These are phyloP conservation scores for Xylogone sp. DNA, from an alignment of 2,329 filamentous ascomycete genomes.

Conservation along the genomic window DNA sequence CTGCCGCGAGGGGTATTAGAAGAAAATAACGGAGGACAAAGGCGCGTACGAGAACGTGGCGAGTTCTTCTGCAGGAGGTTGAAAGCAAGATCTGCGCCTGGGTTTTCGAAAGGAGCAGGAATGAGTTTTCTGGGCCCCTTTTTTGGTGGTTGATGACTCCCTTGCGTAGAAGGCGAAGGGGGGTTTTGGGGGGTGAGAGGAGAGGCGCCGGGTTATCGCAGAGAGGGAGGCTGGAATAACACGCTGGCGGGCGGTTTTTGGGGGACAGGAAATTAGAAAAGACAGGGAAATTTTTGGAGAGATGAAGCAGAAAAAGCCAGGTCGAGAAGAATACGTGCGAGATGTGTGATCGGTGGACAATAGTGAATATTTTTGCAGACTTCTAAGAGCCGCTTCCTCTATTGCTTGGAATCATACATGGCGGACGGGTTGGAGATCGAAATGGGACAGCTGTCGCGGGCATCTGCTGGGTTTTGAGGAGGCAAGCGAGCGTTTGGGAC, in stretches of 20 bases:
- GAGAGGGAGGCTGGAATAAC: slow-evolving; percentile 2
- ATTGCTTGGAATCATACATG: slow-evolving; percentile 25
- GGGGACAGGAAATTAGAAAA: slow-evolving; percentile 5
- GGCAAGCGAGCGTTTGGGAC: slow-evolving; percentile 7
- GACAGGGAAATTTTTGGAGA: not conserved
- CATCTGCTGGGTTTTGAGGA: slow-evolving; percentile 13
- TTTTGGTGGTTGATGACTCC: slow-evolving; percentile 11
- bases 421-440: slow-evolving; percentile 12
- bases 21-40: slow-evolving; percentile 16
- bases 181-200: slow-evolving; percentile 8
- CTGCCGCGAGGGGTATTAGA: slow-evolving; percentile 20
- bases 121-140: slow-evolving; percentile 9
- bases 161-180: slow-evolving; percentile 1
- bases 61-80: slow-evolving; percentile 8
- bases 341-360: slow-evolving; percentile 2
- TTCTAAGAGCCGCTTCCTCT: slow-evolving; percentile 26
- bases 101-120: slow-evolving; percentile 10
- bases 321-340: not conserved
- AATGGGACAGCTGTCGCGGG: slow-evolving; percentile 13
- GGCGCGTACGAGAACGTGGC: slow-evolving; percentile 9
- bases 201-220: slow-evolving; percentile 16
- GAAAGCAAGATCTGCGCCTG: slow-evolving; percentile 1
- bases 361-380: slow-evolving; percentile 22
- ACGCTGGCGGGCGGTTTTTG: not conserved
- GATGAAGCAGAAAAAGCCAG: not conserved